A percentile compares a stretch with the other conserved stretches of the same genome.
These are phyloP conservation scores for Dactylella cylindrospora DNA, from an alignment of 2,329 filamentous ascomycete genomes.

Conservation along the genomic window DNA sequence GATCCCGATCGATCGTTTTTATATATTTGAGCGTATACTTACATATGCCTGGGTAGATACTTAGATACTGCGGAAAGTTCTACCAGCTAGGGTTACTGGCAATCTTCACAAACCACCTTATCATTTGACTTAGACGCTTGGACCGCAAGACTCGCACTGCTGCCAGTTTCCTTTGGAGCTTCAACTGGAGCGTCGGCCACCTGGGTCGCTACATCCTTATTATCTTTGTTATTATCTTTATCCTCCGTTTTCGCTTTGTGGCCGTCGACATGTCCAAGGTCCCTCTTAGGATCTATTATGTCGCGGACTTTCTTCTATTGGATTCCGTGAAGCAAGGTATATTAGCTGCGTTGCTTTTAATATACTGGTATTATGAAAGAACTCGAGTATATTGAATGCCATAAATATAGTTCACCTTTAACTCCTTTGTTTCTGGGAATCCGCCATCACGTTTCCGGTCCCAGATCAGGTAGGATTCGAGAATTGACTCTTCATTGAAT, in stretches of 20 bases:
- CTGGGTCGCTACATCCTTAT: slow-evolving; percentile 1
- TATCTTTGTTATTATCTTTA: not conserved
- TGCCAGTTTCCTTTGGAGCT: not conserved
- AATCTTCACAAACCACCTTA: slow-evolving; percentile 19
- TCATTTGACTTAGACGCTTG: slow-evolving; percentile 4
- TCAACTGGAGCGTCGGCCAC: not conserved
- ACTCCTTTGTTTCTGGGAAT: slow-evolving; percentile 66
- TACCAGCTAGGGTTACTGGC: not conserved
- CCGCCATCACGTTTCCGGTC: slow-evolving; percentile 83
- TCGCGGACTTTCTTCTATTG: slow-evolving; percentile 41
- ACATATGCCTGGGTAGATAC: not conserved
- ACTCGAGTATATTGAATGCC: too few relatives aligned
- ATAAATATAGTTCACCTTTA: too few relatives aligned
- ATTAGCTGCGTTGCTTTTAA: too few relatives aligned
- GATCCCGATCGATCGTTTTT: too few relatives aligned
- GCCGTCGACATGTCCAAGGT: slow-evolving; percentile 41
- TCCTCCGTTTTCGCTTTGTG: slow-evolving; percentile 23
- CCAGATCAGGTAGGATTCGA: slow-evolving; percentile 65
- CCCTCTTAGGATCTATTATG: slow-evolving; percentile 35
- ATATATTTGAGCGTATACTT: too few relatives aligned
- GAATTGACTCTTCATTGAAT: slow-evolving; percentile 14
- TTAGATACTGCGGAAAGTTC: not conserved
- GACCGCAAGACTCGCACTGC: slow-evolving; percentile 7
- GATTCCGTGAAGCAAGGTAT: too few relatives aligned
- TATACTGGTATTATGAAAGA: too few relatives aligned